Percentiles rank a stretch among this genome's conserved stretches.
phyloP scores from a whole-genome alignment of 306 rosid genomes.

The Castanea sativa region DNA sequence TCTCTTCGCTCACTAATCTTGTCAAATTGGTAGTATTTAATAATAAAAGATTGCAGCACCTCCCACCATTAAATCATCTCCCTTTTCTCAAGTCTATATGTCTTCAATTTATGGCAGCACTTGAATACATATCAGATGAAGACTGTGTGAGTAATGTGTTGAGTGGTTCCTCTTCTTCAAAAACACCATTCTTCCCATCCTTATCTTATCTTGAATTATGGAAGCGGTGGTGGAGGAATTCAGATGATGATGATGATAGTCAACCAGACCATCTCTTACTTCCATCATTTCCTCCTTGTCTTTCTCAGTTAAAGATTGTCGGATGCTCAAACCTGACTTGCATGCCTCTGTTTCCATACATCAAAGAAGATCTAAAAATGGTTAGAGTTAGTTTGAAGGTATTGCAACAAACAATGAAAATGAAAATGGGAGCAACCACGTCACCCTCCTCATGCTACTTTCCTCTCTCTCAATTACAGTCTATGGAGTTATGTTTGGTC shows the following conservation, averaged over 20 bases:
- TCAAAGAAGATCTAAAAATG: too few species aligned
- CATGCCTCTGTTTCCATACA: too few species aligned
- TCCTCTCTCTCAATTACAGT: too few species aligned
- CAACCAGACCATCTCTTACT: not conserved
- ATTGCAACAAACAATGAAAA: too few species aligned
- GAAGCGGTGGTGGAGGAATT: slow-evolving; percentile 18
- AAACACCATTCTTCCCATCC: not conserved
- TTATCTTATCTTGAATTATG: not conserved
- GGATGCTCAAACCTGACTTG: too few species aligned
- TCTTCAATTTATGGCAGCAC: not conserved
- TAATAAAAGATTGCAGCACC: not conserved
- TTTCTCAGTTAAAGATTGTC: not conserved
- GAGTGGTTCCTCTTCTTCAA: too few species aligned
- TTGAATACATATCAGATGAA: slow-evolving; percentile 6
- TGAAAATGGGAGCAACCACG: too few species aligned
- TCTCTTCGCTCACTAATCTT: not conserved
- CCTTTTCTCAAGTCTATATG: not conserved
- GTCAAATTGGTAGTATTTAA: not conserved
- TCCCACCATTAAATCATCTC: slow-evolving; percentile 3
- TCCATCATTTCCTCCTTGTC: not conserved
- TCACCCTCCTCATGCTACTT: too few species aligned
- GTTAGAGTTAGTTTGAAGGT: too few species aligned
- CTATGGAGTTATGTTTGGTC: too few species aligned
- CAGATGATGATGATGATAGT: not conserved
- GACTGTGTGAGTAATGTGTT: not conserved